These are phyloP conservation scores for Clavulina sp. DNA, from an alignment of 768 basidiomycete genomes.

Conservation along the genomic window DNA sequence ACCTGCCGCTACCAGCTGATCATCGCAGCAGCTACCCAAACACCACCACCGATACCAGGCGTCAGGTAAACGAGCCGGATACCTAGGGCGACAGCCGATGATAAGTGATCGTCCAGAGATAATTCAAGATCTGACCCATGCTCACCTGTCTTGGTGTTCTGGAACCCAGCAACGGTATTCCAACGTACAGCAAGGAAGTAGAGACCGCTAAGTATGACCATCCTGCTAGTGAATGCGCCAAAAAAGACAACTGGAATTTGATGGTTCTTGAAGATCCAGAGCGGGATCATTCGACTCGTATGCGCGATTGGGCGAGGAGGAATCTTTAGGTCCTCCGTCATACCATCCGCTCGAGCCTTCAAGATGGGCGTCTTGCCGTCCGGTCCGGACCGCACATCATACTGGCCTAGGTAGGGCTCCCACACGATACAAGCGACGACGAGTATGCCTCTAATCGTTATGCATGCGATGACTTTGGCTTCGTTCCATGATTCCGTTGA, in stretches of 20 bases:
- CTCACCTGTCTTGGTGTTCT: conserved; percentile 26
- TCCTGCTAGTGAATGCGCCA: conserved; percentile 27
- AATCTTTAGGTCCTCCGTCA: not conserved
- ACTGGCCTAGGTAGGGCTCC: conserved; percentile 26
- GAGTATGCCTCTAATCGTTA: conserved; percentile 28
- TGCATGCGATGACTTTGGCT: conserved; percentile 28
- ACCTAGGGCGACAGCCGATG: too few species aligned
- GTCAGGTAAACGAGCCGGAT: conserved; percentile 35
- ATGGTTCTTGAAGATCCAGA: conserved; percentile 26
- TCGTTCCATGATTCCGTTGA: conserved; percentile 25
- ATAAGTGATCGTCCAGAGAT: too few species aligned
- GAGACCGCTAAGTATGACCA: conserved; percentile 31
- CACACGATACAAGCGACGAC: conserved; percentile 25
- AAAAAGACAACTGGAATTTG: conserved; percentile 17
- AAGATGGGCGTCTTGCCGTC: conserved; percentile 2
- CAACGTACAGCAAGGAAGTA: conserved; percentile 39
- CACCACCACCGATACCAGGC: conserved; percentile 20
- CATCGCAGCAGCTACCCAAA: not conserved
- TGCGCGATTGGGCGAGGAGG: conserved; percentile 6
- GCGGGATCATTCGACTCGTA: conserved; percentile 30
- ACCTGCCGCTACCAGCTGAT: conserved; percentile 15
- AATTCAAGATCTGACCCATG: too few species aligned
- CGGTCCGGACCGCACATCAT: conserved; percentile 1
- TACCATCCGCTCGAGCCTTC: conserved; percentile 2
- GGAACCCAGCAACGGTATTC: conserved; percentile 25